phyloP scores from a whole-genome alignment of 164 flowering plant genomes.

The Tetrastigma voinierianum region DNA sequence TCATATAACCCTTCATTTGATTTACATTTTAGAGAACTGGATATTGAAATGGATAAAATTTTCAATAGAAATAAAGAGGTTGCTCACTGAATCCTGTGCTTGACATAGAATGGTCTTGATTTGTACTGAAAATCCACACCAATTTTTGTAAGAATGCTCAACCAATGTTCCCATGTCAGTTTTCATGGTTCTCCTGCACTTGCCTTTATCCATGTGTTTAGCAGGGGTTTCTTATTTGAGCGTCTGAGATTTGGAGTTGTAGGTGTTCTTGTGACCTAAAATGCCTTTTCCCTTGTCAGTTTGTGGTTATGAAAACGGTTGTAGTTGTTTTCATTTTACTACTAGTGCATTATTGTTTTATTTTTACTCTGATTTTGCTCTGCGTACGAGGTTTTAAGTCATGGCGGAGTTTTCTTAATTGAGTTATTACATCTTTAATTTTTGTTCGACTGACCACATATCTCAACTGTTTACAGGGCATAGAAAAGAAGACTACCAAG shows the following conservation, averaged over 20 bases:
- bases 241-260: no score
- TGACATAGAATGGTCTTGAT: no score
- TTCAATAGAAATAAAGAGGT: no score
- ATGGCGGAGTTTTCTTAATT: not conserved
- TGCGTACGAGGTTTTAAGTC: not conserved
- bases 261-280: not conserved
- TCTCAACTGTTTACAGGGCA: constrained; percentile 53
- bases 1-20: no score
- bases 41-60: no score
- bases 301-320: not conserved
- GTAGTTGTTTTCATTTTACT: not conserved
- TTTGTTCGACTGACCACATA: not conserved
- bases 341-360: not conserved
- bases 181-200: not conserved
- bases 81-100: no score
- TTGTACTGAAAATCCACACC: no score
- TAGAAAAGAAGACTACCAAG: constrained; percentile 89
- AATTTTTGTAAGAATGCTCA: no score
- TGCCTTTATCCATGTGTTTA: not conserved
- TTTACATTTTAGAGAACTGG: no score
- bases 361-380: not conserved
- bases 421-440: not conserved
- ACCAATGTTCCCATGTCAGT: not conserved
- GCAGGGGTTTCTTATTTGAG: not conserved
- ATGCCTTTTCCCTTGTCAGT: not conserved